phyloP scores from a whole-genome alignment of 148 eudicot genomes.

The Rhododendron kiyosumense region DNA sequence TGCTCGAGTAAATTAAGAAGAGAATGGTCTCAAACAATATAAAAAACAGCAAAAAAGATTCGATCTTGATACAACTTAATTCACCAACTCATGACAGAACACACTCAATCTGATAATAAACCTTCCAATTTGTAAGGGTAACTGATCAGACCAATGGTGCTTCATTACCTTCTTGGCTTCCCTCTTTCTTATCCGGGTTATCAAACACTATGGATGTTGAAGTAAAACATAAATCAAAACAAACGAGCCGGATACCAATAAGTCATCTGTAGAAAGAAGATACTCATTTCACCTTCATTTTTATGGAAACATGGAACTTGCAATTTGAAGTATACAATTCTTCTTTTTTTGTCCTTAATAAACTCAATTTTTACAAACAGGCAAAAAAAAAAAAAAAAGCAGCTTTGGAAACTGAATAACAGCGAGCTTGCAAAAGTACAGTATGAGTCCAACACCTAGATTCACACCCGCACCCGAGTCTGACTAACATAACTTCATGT shows the following conservation, averaged over 20 bases:
- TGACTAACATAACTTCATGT: too few species aligned
- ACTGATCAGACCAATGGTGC: not conserved
- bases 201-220: not conserved
- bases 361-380: not conserved
- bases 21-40: not conserved
- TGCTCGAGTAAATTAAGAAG: not conserved
- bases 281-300: not conserved
- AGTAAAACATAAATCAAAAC: not conserved
- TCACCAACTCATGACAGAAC: not conserved
- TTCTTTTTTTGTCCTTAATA: not conserved
- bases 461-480: too few species aligned
- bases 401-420: not conserved
- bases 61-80: not conserved
- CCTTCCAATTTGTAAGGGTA: conserved; percentile 1
- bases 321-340: not conserved
- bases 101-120: not conserved
- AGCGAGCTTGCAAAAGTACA: not conserved
- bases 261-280: not conserved
- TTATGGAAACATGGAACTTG: not conserved
- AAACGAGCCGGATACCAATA: not conserved
- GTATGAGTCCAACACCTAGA: too few species aligned
- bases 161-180: not conserved
- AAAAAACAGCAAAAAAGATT: not conserved
- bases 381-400: not conserved
- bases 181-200: not conserved